A percentile compares a stretch with the other conserved stretches of the same genome.
Evolutionary conservation across 805 yeast species (phyloP).

Genomic region (Kockiozyma suomiensis): DNA sequence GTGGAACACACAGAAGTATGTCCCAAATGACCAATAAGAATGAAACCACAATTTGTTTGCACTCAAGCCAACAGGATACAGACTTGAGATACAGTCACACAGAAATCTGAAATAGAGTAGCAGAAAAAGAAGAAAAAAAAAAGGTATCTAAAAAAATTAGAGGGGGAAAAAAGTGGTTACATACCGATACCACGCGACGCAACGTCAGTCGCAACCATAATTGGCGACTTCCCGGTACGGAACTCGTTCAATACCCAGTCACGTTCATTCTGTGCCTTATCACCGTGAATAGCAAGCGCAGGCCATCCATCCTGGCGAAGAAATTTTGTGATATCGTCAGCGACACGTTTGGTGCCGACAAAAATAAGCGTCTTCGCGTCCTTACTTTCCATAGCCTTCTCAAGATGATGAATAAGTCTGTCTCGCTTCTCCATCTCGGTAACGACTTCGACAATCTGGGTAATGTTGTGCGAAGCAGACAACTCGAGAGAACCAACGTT

Average conservation of each 20-base stretch:
- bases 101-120: not conserved
- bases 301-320: slow-evolving; percentile 98
- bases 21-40: not conserved
- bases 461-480: slow-evolving; percentile 94
- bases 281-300: slow-evolving; percentile 98
- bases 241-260: slow-evolving; percentile 97
- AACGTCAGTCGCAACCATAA: slow-evolving; percentile 99
- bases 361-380: slow-evolving; percentile 82
- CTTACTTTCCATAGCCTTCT: slow-evolving; percentile 65
- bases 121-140: not conserved
- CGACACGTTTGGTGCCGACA: slow-evolving; percentile 96
- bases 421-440: slow-evolving; percentile 94
- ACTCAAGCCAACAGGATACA: too few species aligned
- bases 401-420: slow-evolving; percentile 73
- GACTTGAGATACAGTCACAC: too few species aligned
- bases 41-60: too few species aligned
- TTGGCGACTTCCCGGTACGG: slow-evolving; percentile 87
- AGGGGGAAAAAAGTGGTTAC: slow-evolving; percentile 46
- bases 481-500: slow-evolving; percentile 90
- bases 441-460: slow-evolving; percentile 85
- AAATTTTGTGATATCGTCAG: slow-evolving; percentile 91
- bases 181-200: slow-evolving; percentile 99
- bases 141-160: slow-evolving; percentile 6
- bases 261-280: slow-evolving; percentile 95
- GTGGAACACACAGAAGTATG: not conserved